Percentiles rank a stretch among this genome's conserved stretches.
Evolutionary conservation across 2,329 filamentous ascomycete genomes (phyloP).

Genomic region (Grosmannia penicillata): DNA sequence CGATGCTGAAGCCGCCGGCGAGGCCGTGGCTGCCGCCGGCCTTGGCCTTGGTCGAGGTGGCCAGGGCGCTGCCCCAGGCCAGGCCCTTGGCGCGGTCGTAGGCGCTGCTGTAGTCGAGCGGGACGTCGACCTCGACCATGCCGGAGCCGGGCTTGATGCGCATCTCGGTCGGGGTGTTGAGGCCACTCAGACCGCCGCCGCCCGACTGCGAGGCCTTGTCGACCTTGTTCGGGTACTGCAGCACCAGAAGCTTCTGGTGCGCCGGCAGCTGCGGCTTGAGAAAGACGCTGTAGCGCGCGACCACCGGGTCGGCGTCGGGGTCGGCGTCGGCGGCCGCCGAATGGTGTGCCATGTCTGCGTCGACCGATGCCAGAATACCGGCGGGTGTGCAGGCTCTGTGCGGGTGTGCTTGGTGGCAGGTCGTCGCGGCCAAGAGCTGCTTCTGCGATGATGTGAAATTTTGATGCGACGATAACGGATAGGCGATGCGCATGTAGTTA

Average conservation of each 20-base stretch:
- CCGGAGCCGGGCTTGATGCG: constrained; percentile 71
- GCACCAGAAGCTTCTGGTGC: constrained; percentile 56
- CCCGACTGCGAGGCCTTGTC: constrained; percentile 28
- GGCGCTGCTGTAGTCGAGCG: constrained; percentile 53
- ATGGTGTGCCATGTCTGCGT: no score
- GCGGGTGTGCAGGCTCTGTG: no score
- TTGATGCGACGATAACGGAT: no score
- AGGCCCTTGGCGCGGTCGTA: constrained; percentile 79
- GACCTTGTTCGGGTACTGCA: constrained; percentile 77
- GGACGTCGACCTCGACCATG: constrained; percentile 86
- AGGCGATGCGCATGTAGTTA: no score
- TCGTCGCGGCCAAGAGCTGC: no score
- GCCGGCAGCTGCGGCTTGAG: constrained; percentile 58
- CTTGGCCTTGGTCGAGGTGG: constrained; percentile 41
- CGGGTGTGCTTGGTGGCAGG: no score
- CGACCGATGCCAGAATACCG: no score
- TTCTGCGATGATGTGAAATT: no score
- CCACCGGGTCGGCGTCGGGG: constrained; percentile 49
- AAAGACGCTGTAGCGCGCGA: constrained; percentile 69
- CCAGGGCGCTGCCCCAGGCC: constrained; percentile 66
- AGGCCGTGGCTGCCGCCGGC: constrained; percentile 54
- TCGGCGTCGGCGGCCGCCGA: not conserved
- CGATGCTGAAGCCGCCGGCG: constrained; percentile 57
- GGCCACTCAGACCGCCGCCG: no score
- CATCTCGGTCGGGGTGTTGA: constrained; percentile 47